Conservation (phyloP, 177 flowering plant genomes). For the Tripterygium wilfordii region DNA sequence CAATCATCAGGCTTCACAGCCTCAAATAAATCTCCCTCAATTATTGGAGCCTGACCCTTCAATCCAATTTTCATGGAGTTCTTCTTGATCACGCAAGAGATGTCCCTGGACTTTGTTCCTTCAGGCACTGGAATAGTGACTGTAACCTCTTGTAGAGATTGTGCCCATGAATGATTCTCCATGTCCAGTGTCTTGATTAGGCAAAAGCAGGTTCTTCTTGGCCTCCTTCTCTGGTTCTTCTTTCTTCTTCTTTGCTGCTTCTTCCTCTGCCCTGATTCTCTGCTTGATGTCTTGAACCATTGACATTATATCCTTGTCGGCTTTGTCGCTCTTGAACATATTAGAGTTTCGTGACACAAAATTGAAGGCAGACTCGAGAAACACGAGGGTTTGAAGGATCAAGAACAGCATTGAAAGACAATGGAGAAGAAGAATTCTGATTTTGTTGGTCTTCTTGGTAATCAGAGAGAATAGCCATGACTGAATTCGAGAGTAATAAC, state of each 20-base stretch:
- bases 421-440: neutral
- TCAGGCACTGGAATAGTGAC: slow-evolving; percentile 1
- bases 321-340: no score
- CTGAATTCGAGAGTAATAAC: no score
- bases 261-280: no score
- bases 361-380: no score
- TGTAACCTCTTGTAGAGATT: slow-evolving; percentile 4
- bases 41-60: slow-evolving; percentile 8
- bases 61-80: slow-evolving; percentile 4
- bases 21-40: slow-evolving; percentile 6
- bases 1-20: slow-evolving; percentile 2
- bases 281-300: no score
- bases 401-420: no score
- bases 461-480: slow-evolving; percentile 8
- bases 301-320: no score
- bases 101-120: slow-evolving; percentile 2
- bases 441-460: neutral
- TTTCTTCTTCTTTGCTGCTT: neutral
- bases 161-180: slow-evolving; percentile 12
- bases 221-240: slow-evolving; percentile 5
- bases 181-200: slow-evolving; percentile 11
- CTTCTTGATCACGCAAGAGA: slow-evolving; percentile 2
- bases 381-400: no score
- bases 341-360: no score
- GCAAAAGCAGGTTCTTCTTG: neutral